A percentile compares a stretch with the other conserved stretches of the same genome.
Conservation (phyloP, 1,139 yeast genomes). For the Pichia sp. region DNA sequence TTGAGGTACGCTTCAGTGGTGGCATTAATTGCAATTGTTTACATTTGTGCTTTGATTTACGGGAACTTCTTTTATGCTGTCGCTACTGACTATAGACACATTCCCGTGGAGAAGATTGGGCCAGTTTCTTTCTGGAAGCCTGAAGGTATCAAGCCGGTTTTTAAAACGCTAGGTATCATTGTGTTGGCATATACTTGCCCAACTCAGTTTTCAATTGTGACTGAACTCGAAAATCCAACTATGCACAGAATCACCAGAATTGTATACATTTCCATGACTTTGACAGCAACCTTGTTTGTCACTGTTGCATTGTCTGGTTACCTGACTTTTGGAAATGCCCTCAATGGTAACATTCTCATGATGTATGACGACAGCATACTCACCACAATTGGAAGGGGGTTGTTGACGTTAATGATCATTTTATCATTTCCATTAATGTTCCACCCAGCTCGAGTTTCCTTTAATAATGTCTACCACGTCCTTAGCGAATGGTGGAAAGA, state of each 20-base stretch:
- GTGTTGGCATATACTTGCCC: conserved; percentile 96
- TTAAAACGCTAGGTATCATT: conserved; percentile 82
- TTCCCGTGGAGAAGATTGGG: conserved; percentile 37
- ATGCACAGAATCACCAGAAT: conserved; percentile 45
- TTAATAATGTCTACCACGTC: conserved; percentile 67
- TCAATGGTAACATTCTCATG: conserved; percentile 75
- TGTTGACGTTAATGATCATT: conserved; percentile 75
- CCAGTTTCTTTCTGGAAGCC: conserved; percentile 48
- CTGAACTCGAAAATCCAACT: conserved; percentile 63
- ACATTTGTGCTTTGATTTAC: conserved; percentile 67
- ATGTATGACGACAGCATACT: conserved; percentile 44
- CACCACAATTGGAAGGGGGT: conserved; percentile 61
- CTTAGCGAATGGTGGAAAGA: conserved; percentile 20
- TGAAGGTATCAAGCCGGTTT: conserved; percentile 49
- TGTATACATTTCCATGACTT: conserved; percentile 45
- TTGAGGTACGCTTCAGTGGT: conserved; percentile 78
- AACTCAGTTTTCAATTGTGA: conserved; percentile 83
- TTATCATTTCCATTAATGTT: conserved; percentile 88
- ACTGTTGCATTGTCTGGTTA: conserved; percentile 81
- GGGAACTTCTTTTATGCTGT: conserved; percentile 43
- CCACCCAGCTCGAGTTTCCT: conserved; percentile 85
- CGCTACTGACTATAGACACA: conserved; percentile 17
- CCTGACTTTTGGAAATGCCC: conserved; percentile 72
- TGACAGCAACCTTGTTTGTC: conserved; percentile 53
- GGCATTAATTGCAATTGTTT: conserved; percentile 78